Evolutionary conservation across 164 flowering plant genomes (phyloP), one percentile per base, ranked within the genome.

Genomic region (Houttuynia cordata): DNA sequence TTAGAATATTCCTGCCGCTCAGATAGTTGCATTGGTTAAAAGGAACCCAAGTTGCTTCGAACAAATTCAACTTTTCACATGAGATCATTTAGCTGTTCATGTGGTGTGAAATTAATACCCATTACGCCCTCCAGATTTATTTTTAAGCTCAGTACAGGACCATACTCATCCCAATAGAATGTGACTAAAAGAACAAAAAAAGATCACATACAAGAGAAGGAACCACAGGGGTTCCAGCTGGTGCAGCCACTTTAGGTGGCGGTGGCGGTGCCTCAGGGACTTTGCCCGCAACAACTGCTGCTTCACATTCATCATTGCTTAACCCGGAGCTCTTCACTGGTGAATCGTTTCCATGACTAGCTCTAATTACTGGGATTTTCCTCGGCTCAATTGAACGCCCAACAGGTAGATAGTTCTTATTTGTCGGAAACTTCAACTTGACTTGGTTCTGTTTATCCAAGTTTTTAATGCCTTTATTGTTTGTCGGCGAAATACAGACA

Each of bases 221-320:
- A 22, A 88, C 80, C 52, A 82, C 67, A 4, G 97, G 97, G 14
- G 99, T 92, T 41, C 96, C 94, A 63, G 77, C 73, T 1, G 97
- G 97, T 0, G 87, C 73, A 1, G 76, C 84, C 0, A 91, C 78
- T 59, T 62, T 82, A 0, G 84, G 84, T 18, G 82, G 91, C 1
- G 72, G 79, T 0, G 94, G 94, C 24, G 98, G 97, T 0, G 91
- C 88, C 22, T 83, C 79, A 0, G 94, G 97, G 21, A 64, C 76
- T 57, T 87, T 84, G 12, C 98, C 96, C 4, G 93, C 87, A 21
- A 80, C 92, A 49, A 88, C 92, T 41, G 87, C 91, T 20, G 98
- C 98, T 69, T 92, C 98, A 56, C 88, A 85, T 68, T 92, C 86
- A 52, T 76, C 89, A 64, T 70, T 79, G 53, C 72, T 83, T 68